These are phyloP conservation scores for Sporobolomyces roseus DNA, from an alignment of 768 basidiomycete species.

Conservation along the genomic window DNA sequence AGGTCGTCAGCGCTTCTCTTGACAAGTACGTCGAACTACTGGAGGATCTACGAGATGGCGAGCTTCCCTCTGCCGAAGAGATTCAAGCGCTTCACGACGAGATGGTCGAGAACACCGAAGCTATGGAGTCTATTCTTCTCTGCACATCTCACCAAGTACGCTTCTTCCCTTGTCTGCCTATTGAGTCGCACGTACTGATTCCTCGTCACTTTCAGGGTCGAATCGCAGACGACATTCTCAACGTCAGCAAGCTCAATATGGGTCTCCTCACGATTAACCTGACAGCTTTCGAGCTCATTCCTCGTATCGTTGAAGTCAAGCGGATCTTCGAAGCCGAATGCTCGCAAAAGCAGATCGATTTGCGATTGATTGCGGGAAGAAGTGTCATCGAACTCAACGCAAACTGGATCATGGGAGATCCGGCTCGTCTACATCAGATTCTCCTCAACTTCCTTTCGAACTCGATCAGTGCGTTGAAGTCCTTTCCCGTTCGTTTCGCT, in stretches of 20 bases:
- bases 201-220: not conserved
- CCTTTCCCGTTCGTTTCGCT: too few species aligned
- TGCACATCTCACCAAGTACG: conserved; percentile 33
- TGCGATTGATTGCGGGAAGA: conserved; percentile 7
- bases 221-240: conserved; percentile 39
- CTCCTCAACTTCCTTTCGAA: conserved; percentile 35
- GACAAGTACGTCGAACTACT: conserved; percentile 30
- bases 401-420: conserved; percentile 25
- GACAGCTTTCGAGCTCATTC: conserved; percentile 15
- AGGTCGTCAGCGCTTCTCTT: conserved; percentile 29
- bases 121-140: conserved; percentile 35
- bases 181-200: not conserved
- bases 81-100: conserved; percentile 20
- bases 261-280: conserved; percentile 28
- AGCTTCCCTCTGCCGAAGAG: not conserved
- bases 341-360: conserved; percentile 29
- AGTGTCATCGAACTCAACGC: conserved; percentile 16
- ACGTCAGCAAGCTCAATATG: conserved; percentile 37
- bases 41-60: conserved; percentile 13
- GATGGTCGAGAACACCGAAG: conserved; percentile 39
- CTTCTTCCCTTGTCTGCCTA: not conserved
- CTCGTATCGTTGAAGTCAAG: conserved; percentile 22
- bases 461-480: too few species aligned
- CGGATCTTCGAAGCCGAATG: conserved; percentile 33
- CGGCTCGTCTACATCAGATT: conserved; percentile 26